Percentiles rank a stretch among this genome's conserved stretches.
Evolutionary conservation across 768 basidiomycete species (phyloP).

Genomic region (Pleurotus eryngii): DNA sequence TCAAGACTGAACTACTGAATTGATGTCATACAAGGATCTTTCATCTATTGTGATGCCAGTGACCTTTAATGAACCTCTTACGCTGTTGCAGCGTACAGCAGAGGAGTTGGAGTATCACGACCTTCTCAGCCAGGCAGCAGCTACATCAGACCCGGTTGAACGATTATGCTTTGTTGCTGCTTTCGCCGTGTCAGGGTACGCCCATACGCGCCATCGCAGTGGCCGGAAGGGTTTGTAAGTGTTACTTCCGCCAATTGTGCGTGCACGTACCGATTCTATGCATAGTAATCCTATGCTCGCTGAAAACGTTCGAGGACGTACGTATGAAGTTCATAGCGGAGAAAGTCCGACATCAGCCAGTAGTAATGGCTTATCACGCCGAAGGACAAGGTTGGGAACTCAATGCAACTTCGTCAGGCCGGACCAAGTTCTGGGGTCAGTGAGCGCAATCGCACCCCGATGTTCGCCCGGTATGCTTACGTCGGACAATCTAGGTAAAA

Average conservation of each 20-base stretch:
- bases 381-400: slow-evolving; percentile 77
- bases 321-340: slow-evolving; percentile 83
- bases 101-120: slow-evolving; percentile 81
- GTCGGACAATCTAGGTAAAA: slow-evolving; percentile 60
- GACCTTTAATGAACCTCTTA: slow-evolving; percentile 86
- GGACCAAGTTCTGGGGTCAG: slow-evolving; percentile 89
- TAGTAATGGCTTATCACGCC: slow-evolving; percentile 83
- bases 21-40: slow-evolving; percentile 52
- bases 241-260: background rate
- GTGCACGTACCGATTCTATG: slow-evolving; percentile 7
- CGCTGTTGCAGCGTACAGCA: slow-evolving; percentile 75
- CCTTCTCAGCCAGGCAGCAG: slow-evolving; percentile 64
- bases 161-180: slow-evolving; percentile 77
- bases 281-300: slow-evolving; percentile 81
- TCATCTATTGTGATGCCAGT: slow-evolving; percentile 85
- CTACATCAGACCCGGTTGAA: slow-evolving; percentile 53
- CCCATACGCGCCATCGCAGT: slow-evolving; percentile 74
- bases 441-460: slow-evolving; percentile 14
- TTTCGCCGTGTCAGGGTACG: slow-evolving; percentile 82
- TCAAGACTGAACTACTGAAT: background rate
- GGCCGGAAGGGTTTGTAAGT: slow-evolving; percentile 88
- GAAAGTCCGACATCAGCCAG: slow-evolving; percentile 83
- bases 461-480: slow-evolving; percentile 11
- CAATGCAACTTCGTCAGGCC: slow-evolving; percentile 72
- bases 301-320: slow-evolving; percentile 84